Evolutionary conservation across 345 rosid species (phyloP).

Genomic region (Corchorus capsularis): DNA sequence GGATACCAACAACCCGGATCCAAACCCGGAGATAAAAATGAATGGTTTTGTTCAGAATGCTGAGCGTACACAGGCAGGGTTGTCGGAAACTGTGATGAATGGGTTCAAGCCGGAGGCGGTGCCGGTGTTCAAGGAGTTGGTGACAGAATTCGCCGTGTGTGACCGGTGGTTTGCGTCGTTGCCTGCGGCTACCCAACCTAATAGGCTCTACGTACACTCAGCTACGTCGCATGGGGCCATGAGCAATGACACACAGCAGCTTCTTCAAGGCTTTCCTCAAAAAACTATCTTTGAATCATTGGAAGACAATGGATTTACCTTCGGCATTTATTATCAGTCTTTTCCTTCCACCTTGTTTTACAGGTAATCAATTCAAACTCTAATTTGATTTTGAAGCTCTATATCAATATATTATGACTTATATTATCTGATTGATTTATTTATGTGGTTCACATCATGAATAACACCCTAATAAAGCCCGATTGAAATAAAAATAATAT

Average conservation of each 20-base stretch:
- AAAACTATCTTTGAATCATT: conserved; percentile 70
- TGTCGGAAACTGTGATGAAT: conserved; percentile 66
- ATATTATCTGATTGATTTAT: too few relatives aligned
- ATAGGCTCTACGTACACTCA: conserved; percentile 61
- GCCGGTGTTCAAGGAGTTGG: conserved; percentile 63
- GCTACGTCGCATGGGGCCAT: conserved; percentile 75
- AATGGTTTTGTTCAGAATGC: conserved; percentile 77
- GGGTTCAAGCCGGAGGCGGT: conserved; percentile 68
- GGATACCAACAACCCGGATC: conserved; percentile 41
- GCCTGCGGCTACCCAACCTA: conserved; percentile 71
- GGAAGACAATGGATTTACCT: conserved; percentile 56
- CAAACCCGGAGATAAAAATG: conserved; percentile 53
- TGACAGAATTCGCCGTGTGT: conserved; percentile 65
- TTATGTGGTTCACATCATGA: too few relatives aligned
- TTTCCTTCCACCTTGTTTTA: conserved; percentile 59
- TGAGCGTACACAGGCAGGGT: conserved; percentile 43
- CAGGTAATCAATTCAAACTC: conserved; percentile 34
- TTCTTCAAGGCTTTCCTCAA: conserved; percentile 64
- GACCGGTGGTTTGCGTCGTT: conserved; percentile 80
- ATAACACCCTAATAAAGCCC: too few relatives aligned
- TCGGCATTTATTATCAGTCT: conserved; percentile 64
- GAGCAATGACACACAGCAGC: conserved; percentile 50
- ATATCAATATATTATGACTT: too few relatives aligned
- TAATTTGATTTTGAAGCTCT: too few relatives aligned
- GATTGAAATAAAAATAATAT: too few relatives aligned